Evolutionary conservation across 2,329 filamentous ascomycete species (phyloP).

Genomic region (Ophiostoma perfectum): DNA sequence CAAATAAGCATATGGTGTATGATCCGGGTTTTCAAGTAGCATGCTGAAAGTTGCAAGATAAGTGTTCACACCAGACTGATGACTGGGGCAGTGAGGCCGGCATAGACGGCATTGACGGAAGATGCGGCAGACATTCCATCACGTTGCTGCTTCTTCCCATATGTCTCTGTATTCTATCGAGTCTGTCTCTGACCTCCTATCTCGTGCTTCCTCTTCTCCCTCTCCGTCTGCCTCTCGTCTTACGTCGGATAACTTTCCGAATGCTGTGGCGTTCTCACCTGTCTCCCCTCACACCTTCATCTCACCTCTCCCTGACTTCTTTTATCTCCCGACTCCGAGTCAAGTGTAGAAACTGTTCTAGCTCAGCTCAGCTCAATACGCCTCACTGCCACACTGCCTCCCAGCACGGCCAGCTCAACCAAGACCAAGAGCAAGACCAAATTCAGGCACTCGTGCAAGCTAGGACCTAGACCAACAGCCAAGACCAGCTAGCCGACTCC

Average conservation of each 20-base stretch:
- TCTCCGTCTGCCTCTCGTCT: not conserved
- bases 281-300: too few species aligned
- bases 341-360: constrained; percentile 3
- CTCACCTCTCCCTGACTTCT: not conserved
- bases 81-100: too few species aligned
- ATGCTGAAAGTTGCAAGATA: too few species aligned
- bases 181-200: not conserved
- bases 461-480: constrained; percentile 4
- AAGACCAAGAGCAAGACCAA: too few species aligned
- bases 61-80: too few species aligned
- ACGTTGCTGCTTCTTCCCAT: too few species aligned
- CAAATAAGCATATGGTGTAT: too few species aligned
- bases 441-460: not conserved
- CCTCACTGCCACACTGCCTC: not conserved
- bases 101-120: too few species aligned
- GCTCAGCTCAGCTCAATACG: not conserved
- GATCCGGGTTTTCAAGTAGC: not conserved
- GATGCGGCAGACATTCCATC: too few species aligned
- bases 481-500: constrained; percentile 4
- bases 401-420: too few species aligned
- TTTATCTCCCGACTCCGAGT: not conserved
- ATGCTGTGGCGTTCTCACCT: too few species aligned
- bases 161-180: too few species aligned
- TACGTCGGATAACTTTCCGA: not conserved
- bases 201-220: not conserved